Conservation (phyloP, 345 rosid genomes). For the Hibiscus syriacus region DNA sequence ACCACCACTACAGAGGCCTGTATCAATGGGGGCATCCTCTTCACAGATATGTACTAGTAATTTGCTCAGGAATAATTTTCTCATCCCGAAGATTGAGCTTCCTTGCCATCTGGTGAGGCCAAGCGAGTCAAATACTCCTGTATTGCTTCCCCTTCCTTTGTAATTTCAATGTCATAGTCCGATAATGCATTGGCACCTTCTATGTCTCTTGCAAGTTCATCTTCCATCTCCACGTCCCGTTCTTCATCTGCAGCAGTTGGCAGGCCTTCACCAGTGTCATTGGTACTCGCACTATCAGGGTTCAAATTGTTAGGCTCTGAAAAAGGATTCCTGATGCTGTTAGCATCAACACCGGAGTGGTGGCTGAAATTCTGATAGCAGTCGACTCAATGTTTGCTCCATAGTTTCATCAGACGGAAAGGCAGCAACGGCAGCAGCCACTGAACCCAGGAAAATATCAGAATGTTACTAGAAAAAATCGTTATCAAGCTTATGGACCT, state of each 20-base stretch:
- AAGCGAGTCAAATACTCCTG: constrained; percentile 7
- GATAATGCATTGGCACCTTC: constrained; percentile 46
- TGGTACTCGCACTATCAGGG: constrained; percentile 8
- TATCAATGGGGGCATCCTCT: neutral
- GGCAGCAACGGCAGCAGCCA: constrained; percentile 45
- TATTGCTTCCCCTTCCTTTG: constrained; percentile 49
- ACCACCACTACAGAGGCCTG: neutral
- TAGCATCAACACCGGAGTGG: constrained; percentile 13
- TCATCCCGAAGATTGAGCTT: neutral
- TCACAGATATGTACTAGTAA: neutral
- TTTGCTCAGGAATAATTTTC: neutral
- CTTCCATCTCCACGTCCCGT: constrained; percentile 78
- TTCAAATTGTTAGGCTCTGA: neutral
- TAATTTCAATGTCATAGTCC: constrained; percentile 69
- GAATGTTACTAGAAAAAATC: neutral
- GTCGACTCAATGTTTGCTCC: constrained; percentile 42
- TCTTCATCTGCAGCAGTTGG: constrained; percentile 18
- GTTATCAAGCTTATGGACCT: neutral
- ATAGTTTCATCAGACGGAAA: constrained; percentile 41
- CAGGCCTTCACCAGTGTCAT: constrained; percentile 20
- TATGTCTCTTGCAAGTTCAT: constrained; percentile 51
- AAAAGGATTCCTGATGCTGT: constrained; percentile 5
- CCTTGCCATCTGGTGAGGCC: neutral
- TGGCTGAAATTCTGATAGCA: constrained; percentile 30
- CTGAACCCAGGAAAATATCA: constrained; percentile 31